These are phyloP conservation scores for Trypanosoma theileri DNA, from an alignment of 208 protist genomes.

Conservation along the genomic window DNA sequence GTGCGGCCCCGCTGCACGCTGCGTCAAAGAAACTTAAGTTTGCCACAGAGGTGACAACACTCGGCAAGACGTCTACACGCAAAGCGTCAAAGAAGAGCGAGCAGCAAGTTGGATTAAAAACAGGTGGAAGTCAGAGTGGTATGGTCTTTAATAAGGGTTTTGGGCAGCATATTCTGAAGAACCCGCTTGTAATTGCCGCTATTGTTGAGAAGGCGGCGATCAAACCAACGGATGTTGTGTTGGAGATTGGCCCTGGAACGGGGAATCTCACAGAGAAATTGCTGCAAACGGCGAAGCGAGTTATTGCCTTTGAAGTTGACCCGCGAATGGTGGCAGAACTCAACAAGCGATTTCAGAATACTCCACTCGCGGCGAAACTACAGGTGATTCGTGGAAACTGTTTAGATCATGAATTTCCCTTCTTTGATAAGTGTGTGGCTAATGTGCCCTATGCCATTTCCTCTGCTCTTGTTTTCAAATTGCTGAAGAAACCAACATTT, in stretches of 20 bases:
- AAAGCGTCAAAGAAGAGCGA: conserved; percentile 47
- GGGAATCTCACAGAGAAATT: conserved; percentile 99
- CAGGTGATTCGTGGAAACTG: conserved; percentile 98
- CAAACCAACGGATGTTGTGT: conserved; percentile 96
- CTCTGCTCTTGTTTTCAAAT: conserved; percentile 99
- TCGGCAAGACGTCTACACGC: conserved; percentile 60
- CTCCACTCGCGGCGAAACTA: conserved; percentile 89
- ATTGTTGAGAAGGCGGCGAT: conserved; percentile 98
- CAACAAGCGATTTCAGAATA: conserved; percentile 97
- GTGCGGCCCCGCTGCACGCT: conserved; percentile 55
- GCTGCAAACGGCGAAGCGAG: conserved; percentile 95
- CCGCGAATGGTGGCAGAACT: conserved; percentile 99
- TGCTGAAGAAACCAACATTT: conserved; percentile 94
- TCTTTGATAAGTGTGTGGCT: conserved; percentile 99
- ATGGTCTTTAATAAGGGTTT: conserved; percentile 96
- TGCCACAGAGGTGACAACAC: conserved; percentile 61
- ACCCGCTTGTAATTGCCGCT: conserved; percentile 96
- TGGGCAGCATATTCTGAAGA: conserved; percentile 99
- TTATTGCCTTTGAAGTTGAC: conserved; percentile 99
- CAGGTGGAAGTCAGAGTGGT: conserved; percentile 80
- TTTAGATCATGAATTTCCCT: conserved; percentile 98
- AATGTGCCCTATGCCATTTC: conserved; percentile 99
- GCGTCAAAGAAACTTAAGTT: conserved; percentile 74
- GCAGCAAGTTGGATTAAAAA: conserved; percentile 41
- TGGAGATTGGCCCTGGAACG: conserved; percentile 99